Evolutionary conservation across 2,329 filamentous ascomycete species (phyloP).

Genomic region (Pseudogymnoascus sp.): DNA sequence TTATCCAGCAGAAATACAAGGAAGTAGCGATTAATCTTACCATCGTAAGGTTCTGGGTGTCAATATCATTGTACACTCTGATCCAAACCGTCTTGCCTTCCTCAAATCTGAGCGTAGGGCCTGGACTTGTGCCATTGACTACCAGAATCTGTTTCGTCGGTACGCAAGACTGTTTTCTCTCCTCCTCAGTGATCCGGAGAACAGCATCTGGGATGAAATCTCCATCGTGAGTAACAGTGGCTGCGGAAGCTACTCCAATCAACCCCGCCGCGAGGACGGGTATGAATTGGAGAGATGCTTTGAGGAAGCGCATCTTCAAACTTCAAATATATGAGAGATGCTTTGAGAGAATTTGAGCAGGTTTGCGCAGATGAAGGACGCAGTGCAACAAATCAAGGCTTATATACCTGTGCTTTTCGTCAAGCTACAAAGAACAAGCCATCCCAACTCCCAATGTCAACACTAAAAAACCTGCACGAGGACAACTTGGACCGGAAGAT

Average conservation of each 20-base stretch:
- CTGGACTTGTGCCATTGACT: conserved; percentile 43
- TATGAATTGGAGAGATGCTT: neutral
- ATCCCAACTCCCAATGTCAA: neutral
- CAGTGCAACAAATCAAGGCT: neutral
- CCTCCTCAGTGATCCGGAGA: conserved; percentile 34
- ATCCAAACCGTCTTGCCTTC: conserved; percentile 42
- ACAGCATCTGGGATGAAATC: conserved; percentile 34
- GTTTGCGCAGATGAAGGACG: neutral
- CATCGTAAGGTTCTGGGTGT: conserved; percentile 42
- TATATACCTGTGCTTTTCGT: neutral
- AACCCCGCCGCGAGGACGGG: neutral
- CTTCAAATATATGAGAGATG: neutral
- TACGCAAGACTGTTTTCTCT: conserved; percentile 32
- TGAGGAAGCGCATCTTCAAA: neutral
- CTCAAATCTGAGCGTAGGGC: conserved; percentile 36
- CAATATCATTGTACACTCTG: conserved; percentile 47
- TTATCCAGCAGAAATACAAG: no score
- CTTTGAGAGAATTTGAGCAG: neutral
- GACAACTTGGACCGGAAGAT: neutral
- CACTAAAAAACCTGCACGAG: neutral
- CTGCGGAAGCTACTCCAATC: neutral
- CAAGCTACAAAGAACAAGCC: neutral
- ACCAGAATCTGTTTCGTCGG: conserved; percentile 33
- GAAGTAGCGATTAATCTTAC: conserved; percentile 24
- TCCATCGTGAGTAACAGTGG: conserved; percentile 16